Base-by-base conservation (phyloP, 2,329 filamentous ascomycete species). In the Stromatinia cepivora region DNA sequence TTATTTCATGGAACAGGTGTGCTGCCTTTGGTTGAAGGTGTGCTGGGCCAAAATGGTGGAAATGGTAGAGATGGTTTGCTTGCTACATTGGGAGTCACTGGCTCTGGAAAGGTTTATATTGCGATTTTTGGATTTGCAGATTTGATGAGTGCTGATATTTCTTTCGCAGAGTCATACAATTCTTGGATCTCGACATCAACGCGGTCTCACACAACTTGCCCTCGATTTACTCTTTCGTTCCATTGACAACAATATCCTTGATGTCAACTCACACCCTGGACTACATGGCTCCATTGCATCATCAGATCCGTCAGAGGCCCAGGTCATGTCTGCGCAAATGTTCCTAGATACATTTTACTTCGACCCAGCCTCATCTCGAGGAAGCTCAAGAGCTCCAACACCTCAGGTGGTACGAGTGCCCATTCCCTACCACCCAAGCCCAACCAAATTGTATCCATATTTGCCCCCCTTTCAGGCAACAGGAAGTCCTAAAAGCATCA, bases 71-170 rank as follows among this genome's bases (percentile, higher is more conserved):
- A 98, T 84, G 94, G 92, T 13, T 82, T 98, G 69, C 83, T 99
- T 67, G 95, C 95, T 42, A 98, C 95, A 9, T 81, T 99, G 70
- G 95, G 95, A 22, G 93, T 97, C 56, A 97, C 94, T 10, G 95
- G 95, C 17, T 97, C 94, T 63, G 95, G 95, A 79, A 99, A 99
- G 89, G 94, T 97, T 76, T 62, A 76, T 70, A 45, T 57, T 58
- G 36, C 13, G 46, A 6, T 45, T 45, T 48, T 39, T 36, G 48
- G 22, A 25, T 17, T 36, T 31, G 31, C 25, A 31, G n/a, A 22
- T 54, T 11, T 8, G 3, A 22, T 45, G 48, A n/a, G 25, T 53
- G 48, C 69, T 71, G 50, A 70, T 70, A 62, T 71, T 36, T 17
- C 34, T 31, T 52, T 59, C 31, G 28, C 77, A 97, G 94, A 96